Evolutionary conservation across 352 stramenopile species (phyloP).

Genomic region (Globisporangium canariense): DNA sequence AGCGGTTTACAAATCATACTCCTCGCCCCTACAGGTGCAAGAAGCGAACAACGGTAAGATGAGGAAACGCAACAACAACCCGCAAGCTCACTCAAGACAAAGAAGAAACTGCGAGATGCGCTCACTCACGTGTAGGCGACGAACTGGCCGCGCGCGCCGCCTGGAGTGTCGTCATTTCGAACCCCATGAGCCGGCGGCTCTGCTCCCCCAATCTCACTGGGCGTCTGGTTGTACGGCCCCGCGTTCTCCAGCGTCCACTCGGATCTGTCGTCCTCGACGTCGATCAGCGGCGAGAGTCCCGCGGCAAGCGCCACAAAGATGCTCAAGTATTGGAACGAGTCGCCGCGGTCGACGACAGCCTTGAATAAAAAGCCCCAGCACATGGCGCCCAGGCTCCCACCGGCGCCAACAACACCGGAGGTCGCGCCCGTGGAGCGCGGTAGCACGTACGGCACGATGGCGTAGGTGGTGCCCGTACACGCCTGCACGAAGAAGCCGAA

Average conservation of each 20-base stretch:
- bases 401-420: constrained; percentile 35
- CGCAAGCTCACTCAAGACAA: too few species aligned
- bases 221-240: constrained; percentile 1
- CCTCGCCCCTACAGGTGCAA: too few species aligned
- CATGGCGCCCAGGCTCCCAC: constrained; percentile 37
- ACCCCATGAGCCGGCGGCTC: not conserved
- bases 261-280: not conserved
- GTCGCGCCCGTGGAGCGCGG: constrained; percentile 35
- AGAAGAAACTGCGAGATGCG: not conserved
- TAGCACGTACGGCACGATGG: constrained; percentile 57
- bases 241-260: constrained; percentile 3
- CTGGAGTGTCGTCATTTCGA: not conserved
- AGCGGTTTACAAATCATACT: not conserved
- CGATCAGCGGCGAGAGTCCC: constrained; percentile 6
- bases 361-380: constrained; percentile 46
- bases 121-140: constrained; percentile 5
- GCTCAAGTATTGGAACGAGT: constrained; percentile 32
- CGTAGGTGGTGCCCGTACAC: constrained; percentile 46
- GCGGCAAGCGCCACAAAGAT: constrained; percentile 20
- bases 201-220: not conserved
- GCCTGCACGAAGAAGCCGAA: constrained; percentile 88
- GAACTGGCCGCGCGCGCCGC: not conserved
- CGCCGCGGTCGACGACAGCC: constrained; percentile 16
- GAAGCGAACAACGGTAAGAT: too few species aligned
- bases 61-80: too few species aligned